These are phyloP conservation scores for Ceratobasidium sp. DNA, from an alignment of 1,284 basidiomycete genomes.

Conservation along the genomic window DNA sequence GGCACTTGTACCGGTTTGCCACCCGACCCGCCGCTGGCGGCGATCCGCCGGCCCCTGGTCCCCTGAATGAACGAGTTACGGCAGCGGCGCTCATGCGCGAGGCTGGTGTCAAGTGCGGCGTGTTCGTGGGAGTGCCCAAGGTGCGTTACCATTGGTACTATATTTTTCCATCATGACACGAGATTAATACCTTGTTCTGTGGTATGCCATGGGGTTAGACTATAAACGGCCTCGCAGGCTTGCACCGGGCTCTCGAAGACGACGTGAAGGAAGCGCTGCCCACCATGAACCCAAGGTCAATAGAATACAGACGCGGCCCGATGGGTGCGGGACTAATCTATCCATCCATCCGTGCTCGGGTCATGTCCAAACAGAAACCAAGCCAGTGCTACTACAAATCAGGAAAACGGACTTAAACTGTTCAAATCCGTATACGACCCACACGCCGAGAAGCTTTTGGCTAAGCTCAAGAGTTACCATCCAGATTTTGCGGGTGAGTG, in stretches of 20 bases:
- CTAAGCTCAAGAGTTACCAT: conserved; percentile 82
- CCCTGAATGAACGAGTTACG: conserved; percentile 61
- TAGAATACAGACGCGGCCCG: conserved; percentile 34
- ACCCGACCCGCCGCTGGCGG: conserved; percentile 56
- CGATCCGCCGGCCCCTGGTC: conserved; percentile 50
- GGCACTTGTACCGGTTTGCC: conserved; percentile 78
- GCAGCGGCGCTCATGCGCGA: conserved; percentile 88
- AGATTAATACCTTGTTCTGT: conserved; percentile 45
- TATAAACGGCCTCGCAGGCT: conserved; percentile 79
- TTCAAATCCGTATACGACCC: conserved; percentile 95
- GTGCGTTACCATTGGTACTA: conserved; percentile 56
- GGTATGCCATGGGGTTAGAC: conserved; percentile 58
- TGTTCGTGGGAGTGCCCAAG: conserved; percentile 90
- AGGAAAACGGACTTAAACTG: conserved; percentile 62
- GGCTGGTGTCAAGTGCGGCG: conserved; percentile 89
- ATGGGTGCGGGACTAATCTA: conserved; percentile 43
- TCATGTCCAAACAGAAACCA: conserved; percentile 37
- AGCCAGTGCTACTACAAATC: conserved; percentile 36
- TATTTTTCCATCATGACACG: conserved; percentile 44
- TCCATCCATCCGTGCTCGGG: conserved; percentile 29
- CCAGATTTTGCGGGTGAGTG: conserved; percentile 62
- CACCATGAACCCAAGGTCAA: conserved; percentile 71
- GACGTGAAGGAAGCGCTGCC: conserved; percentile 76
- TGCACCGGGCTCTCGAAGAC: conserved; percentile 75
- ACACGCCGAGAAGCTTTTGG: conserved; percentile 85